A percentile compares a stretch with the other conserved stretches of the same genome.
Evolutionary conservation across 2,329 filamentous ascomycete genomes (phyloP).

Genomic region (Ceratocystis colombiana): DNA sequence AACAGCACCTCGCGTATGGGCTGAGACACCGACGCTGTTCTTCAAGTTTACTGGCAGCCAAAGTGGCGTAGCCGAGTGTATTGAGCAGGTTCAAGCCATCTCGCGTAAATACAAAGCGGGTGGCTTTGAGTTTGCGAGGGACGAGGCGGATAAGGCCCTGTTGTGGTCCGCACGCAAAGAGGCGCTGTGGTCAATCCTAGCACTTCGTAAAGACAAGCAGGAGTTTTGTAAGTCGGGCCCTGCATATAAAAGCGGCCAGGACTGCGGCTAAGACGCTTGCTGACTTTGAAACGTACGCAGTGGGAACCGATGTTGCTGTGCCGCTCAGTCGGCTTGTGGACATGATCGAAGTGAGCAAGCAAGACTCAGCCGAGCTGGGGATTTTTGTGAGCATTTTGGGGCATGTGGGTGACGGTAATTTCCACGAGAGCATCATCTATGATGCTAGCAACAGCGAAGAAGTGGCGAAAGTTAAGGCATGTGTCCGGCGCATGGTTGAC

Average conservation of each 20-base stretch:
- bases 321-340: conserved; percentile 65
- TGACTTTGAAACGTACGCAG: conserved; percentile 30
- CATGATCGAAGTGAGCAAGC: conserved; percentile 73
- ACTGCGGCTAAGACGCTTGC: neutral
- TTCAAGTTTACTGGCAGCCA: conserved; percentile 80
- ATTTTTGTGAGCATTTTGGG: conserved; percentile 81
- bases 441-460: conserved; percentile 59
- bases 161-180: conserved; percentile 76
- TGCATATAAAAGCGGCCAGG: conserved; percentile 41
- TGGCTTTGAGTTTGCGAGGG: conserved; percentile 67
- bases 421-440: conserved; percentile 89
- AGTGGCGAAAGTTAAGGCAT: conserved; percentile 63
- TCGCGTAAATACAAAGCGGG: conserved; percentile 54
- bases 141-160: conserved; percentile 59
- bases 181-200: conserved; percentile 73
- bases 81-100: conserved; percentile 57
- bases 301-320: conserved; percentile 77
- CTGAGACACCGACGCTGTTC: conserved; percentile 67
- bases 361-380: conserved; percentile 75
- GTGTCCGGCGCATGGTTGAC: conserved; percentile 82
- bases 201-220: conserved; percentile 53
- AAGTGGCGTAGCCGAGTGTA: conserved; percentile 67
- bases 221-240: conserved; percentile 65
- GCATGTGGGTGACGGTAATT: conserved; percentile 89
- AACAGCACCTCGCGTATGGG: conserved; percentile 59